Evolutionary conservation across 768 basidiomycete genomes (phyloP), one percentile per base, ranked within the genome.

Genomic region (Lactifluus echinatus): DNA sequence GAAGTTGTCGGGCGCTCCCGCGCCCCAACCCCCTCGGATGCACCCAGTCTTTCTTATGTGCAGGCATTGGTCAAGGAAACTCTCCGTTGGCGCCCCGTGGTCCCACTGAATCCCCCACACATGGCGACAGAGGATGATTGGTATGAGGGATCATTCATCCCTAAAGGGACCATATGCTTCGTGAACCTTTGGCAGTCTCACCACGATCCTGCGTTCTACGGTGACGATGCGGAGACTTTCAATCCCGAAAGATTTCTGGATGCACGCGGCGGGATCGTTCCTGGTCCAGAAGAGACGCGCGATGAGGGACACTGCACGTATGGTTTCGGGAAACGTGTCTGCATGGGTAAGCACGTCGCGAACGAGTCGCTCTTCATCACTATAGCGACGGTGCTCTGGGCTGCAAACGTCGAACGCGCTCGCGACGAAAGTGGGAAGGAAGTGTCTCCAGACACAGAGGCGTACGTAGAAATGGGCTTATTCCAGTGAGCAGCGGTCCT

Each of bases 111-210:
- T 3, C 12, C 48, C 26, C 50, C 50, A 7, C 53, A 37, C n/a
- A 17, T 4, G 33, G 33, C 50, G 52, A 50, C 61, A 57, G 50
- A 60, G 50, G 70, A 71, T 40, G 67, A 69, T 7, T 53, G 51
- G 51, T 53, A 53, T 31, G 51, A 53, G 17, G 51, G 42, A 14
- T 29, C 33, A 40, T 57, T 66, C 48, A 71, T 75, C 24, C 73
- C 73, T 1, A 68, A 65, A n/a, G n/a, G n/a, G n/a, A n/a, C n/a
- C n/a, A n/a, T n/a, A n/a, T n/a, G n/a, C n/a, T n/a, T n/a, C n/a
- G n/a, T n/a, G n/a, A n/a, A n/a, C n/a, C n/a, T n/a, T n/a, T n/a
- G n/a, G n/a, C n/a, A n/a, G n/a, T n/a, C 28, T 19, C 44, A 54
- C 26, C 29, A 47, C 14, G 36, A 55, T 31, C 24, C 49, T n/a